These are phyloP conservation scores for Orbilia quercus DNA, from an alignment of 2,329 filamentous ascomycete species.

Conservation along the genomic window DNA sequence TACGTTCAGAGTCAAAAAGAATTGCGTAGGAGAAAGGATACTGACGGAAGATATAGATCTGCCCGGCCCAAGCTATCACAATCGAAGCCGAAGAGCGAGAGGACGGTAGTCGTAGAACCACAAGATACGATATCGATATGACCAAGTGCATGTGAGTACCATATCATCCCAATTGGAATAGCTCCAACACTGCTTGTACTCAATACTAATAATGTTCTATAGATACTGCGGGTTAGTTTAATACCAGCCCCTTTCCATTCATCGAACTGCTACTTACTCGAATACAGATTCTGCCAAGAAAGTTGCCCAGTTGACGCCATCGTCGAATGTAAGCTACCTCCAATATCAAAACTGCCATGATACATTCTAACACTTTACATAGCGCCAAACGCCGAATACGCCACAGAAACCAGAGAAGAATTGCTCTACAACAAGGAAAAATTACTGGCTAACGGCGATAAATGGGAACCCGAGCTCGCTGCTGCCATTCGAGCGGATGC, in stretches of 20 bases:
- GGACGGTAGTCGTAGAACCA: constrained; percentile 93
- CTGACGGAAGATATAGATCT: constrained; percentile 70
- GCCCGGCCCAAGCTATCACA: constrained; percentile 97
- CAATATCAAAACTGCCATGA: constrained; percentile 1
- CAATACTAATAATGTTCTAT: constrained; percentile 15
- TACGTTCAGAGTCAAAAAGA: constrained; percentile 61
- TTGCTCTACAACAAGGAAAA: constrained; percentile 98
- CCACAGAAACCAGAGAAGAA: constrained; percentile 86
- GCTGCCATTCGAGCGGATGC: constrained; percentile 92
- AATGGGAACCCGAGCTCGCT: constrained; percentile 97
- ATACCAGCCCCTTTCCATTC: neutral
- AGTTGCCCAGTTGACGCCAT: constrained; percentile 98
- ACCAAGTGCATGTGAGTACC: constrained; percentile 84
- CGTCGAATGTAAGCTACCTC: constrained; percentile 71
- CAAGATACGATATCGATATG: constrained; percentile 99
- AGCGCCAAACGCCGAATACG: constrained; percentile 79
- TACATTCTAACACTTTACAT: constrained; percentile 57
- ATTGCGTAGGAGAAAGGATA: neutral
- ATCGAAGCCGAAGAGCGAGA: constrained; percentile 98
- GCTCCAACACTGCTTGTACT: too few species aligned
- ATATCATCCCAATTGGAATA: too few species aligned
- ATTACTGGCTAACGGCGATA: constrained; percentile 86
- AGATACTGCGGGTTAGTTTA: constrained; percentile 44
- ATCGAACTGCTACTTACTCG: too few species aligned
- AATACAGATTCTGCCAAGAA: constrained; percentile 82